These are phyloP conservation scores for Saposhnikovia divaricata DNA, from an alignment of 129 eudicot genomes.

Conservation along the genomic window DNA sequence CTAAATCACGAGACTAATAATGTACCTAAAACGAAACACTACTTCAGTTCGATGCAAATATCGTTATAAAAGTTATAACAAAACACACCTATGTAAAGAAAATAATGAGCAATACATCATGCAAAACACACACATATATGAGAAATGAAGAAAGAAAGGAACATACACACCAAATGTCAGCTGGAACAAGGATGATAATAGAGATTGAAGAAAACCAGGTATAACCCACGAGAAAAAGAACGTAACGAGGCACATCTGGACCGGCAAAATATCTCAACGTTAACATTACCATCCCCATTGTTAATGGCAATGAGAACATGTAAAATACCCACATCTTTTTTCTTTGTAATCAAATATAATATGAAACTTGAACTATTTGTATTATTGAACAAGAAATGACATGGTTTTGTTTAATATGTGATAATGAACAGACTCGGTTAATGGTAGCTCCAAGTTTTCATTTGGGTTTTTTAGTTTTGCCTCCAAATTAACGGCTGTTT, in stretches of 20 bases:
- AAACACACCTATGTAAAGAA: not conserved
- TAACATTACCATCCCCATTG: conserved; percentile 67
- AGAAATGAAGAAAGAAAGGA: not conserved
- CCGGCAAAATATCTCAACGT: conserved; percentile 75
- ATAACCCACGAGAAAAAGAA: conserved; percentile 67
- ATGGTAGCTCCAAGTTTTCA: too few relatives aligned
- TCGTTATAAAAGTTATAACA: not conserved
- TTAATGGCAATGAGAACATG: conserved; percentile 62
- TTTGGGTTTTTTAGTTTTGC: too few relatives aligned
- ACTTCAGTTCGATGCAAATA: too few relatives aligned
- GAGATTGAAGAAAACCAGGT: conserved; percentile 78
- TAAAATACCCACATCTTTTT: conserved; percentile 59
- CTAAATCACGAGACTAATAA: too few relatives aligned
- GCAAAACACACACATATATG: not conserved
- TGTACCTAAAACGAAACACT: too few relatives aligned
- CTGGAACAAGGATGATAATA: conserved; percentile 72
- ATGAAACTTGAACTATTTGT: too few relatives aligned
- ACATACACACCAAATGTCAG: conserved; percentile 78
- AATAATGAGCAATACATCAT: not conserved
- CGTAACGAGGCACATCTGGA: conserved; percentile 70
- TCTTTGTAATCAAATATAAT: not conserved
- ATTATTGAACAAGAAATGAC: too few relatives aligned
- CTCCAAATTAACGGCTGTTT: too few relatives aligned
- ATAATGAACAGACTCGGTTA: too few relatives aligned
- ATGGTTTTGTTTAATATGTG: too few relatives aligned